A percentile compares a stretch with the other conserved stretches of the same genome.
Evolutionary conservation across 768 basidiomycete species (phyloP).

Genomic region (Boletus pseudopeckii): DNA sequence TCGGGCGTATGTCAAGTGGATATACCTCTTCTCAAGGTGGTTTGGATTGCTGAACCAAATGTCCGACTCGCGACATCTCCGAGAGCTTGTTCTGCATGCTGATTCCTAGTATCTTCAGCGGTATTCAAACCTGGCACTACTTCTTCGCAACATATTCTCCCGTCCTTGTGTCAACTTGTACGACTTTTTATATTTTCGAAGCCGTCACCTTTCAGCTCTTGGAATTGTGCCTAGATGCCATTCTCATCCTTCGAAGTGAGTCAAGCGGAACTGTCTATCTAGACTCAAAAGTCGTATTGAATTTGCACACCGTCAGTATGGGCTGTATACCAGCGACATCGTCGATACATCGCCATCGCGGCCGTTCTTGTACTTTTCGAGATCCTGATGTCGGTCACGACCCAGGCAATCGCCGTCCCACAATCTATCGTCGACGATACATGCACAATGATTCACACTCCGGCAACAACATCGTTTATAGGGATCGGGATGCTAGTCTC

Average conservation of each 20-base stretch:
- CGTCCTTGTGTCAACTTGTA: constrained; percentile 3
- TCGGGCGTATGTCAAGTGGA: constrained; percentile 13
- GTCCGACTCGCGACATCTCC: neutral
- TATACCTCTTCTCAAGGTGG: constrained; percentile 23
- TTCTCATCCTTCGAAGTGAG: constrained; percentile 22
- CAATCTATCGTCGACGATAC: constrained; percentile 4
- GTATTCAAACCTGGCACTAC: neutral
- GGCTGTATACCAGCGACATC: constrained; percentile 12
- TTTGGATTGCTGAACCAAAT: constrained; percentile 19
- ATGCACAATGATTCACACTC: constrained; percentile 9
- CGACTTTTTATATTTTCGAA: neutral
- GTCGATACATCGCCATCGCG: neutral
- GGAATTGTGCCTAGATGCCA: constrained; percentile 11
- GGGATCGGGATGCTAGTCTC: constrained; percentile 6
- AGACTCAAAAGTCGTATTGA: neutral
- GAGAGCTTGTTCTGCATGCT: neutral
- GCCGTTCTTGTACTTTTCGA: constrained; percentile 5
- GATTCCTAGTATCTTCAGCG: constrained; percentile 2
- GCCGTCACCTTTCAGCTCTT: constrained; percentile 7
- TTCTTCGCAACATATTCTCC: neutral
- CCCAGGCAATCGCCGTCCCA: neutral
- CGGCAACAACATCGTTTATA: neutral
- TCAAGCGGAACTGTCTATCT: neutral
- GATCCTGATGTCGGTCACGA: neutral
- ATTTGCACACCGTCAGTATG: neutral